phyloP scores from a whole-genome alignment of 177 flowering plant species.

The Telopea speciosissima region DNA sequence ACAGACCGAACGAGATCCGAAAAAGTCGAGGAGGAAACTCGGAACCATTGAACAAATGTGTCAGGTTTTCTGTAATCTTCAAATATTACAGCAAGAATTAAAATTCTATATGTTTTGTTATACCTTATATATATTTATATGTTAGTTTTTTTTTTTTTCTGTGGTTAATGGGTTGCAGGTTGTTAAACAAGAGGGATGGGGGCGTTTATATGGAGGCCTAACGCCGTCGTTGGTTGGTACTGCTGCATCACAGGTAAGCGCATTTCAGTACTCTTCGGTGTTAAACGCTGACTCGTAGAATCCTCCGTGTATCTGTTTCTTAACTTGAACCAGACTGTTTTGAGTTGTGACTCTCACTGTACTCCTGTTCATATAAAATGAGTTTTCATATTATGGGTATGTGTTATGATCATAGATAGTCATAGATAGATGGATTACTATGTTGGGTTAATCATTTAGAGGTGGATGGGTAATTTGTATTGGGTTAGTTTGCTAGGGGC shows the following conservation, averaged over 20 bases:
- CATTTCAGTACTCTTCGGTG: not conserved
- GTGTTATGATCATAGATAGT: too few species aligned
- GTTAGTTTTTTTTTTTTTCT: not conserved
- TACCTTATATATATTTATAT: not conserved
- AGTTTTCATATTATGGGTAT: not conserved
- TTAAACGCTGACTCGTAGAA: not conserved
- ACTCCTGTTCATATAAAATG: not conserved
- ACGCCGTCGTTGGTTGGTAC: constrained; percentile 85
- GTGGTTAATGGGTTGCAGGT: constrained; percentile 38
- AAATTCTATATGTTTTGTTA: not conserved
- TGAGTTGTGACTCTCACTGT: not conserved
- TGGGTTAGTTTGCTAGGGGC: too few species aligned
- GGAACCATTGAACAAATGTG: constrained; percentile 66
- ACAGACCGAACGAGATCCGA: constrained; percentile 72
- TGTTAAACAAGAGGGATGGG: constrained; percentile 84
- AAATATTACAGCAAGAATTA: not conserved
- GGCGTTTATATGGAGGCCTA: constrained; percentile 77
- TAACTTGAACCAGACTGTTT: not conserved
- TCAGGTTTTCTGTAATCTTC: constrained; percentile 37
- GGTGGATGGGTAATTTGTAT: too few species aligned
- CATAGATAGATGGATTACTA: too few species aligned
- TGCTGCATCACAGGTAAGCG: constrained; percentile 83
- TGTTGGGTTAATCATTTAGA: too few species aligned
- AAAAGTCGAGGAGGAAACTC: constrained; percentile 42
- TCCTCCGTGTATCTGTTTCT: not conserved